Base-by-base conservation (phyloP, 2,329 filamentous ascomycete genomes). In the Pseudogymnoascus pannorum region DNA sequence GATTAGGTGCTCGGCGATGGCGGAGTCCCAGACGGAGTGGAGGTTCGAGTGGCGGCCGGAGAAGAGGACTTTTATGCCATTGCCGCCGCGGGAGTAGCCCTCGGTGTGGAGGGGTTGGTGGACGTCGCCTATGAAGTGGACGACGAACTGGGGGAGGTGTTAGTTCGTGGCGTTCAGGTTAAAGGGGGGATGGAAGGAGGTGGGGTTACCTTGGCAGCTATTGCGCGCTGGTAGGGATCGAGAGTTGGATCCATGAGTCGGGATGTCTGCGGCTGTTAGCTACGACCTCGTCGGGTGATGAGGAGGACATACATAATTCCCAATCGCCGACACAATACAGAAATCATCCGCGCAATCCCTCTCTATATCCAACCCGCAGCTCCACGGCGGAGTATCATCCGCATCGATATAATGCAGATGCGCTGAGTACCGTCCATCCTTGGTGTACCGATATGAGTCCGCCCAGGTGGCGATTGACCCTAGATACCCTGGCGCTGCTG, bases 11-110 rank as follows among this genome's bases (percentile, higher is more conserved):
- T 88, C 86, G 0, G 84, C 80, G 64, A 91, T 90, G 66, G 81
- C 82, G 60, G 81, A 84, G 70, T 91, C 88, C 88, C 88, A 91
- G 14, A 90, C 82, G 62, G 87, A 80, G 69, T 91, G 88, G 42
- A 91, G 78, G 69, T 91, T 91, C 61, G 82, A 78, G 26, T 76
- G 72, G 29, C 73, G 71, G 2, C 79, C 79, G 24, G 84, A 77
- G 74, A 86, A 91, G 14, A 74, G 76, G 1, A 91, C 87, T 12
- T 77, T 72, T 66, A 91, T 87, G 9, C 81, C 80, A 66, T 91
- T 92, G 0, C 88, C 88, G 60, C 88, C 88, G 20, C 79, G 75
- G 2, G 79, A 77, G 5, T 87, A 80, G 61, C 86, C 78, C 72
- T 88, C 86, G 60, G 81, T 82, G 71, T 88, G 86, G 62, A 88